Percentiles rank a stretch among this genome's conserved stretches.
Evolutionary conservation across 2,329 filamentous ascomycete species (phyloP).

Genomic region (Phyllosticta citrichinensis): DNA sequence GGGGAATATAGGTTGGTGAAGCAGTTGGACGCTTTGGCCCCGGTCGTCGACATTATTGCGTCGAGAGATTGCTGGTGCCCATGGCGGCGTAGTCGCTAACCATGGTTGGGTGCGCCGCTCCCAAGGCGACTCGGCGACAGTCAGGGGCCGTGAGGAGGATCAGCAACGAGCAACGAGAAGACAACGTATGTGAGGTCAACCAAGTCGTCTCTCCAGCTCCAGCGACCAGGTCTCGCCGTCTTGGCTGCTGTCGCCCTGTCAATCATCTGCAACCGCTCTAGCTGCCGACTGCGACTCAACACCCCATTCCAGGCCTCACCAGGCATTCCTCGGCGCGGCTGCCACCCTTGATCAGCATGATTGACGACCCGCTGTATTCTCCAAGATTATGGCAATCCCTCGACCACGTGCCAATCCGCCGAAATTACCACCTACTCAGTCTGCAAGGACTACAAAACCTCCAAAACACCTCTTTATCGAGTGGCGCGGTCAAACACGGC

Average conservation of each 20-base stretch:
- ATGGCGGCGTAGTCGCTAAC: constrained; percentile 1
- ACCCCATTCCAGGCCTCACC: too few species aligned
- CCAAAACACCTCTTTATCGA: background rate
- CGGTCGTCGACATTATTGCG: constrained; percentile 5
- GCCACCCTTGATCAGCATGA: too few species aligned
- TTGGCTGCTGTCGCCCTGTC: background rate
- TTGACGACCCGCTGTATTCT: background rate
- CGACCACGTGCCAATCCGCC: background rate
- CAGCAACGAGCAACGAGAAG: background rate
- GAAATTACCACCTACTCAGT: background rate
- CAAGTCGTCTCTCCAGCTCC: background rate
- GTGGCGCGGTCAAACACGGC: background rate
- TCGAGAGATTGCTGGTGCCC: constrained; percentile 5
- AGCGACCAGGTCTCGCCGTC: background rate
- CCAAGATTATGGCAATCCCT: background rate
- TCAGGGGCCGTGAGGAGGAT: background rate
- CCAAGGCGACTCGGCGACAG: background rate
- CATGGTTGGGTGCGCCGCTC: background rate
- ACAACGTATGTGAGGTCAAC: too few species aligned
- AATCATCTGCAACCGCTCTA: background rate
- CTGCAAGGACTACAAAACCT: background rate
- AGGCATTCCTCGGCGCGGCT: too few species aligned
- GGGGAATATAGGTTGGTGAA: background rate
- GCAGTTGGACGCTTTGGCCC: background rate
- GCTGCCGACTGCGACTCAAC: background rate